phyloP scores from a whole-genome alignment of 106 monocot genomes.

The Vanilla planifolia region DNA sequence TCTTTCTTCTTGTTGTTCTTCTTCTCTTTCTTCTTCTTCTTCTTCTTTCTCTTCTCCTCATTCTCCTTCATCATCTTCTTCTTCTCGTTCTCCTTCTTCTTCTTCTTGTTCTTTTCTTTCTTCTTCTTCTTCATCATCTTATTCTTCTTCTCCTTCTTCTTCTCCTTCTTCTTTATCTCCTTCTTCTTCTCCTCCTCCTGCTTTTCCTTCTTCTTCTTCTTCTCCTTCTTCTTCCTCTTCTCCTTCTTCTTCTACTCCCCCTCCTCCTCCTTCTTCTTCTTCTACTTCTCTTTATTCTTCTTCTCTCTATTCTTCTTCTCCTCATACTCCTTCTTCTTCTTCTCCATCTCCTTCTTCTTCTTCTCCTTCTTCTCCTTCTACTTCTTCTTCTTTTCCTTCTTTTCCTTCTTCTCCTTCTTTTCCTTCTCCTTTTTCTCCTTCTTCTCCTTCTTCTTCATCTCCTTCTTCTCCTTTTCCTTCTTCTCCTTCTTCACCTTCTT shows the following conservation, averaged over 20 bases:
- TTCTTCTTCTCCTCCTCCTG: not conserved
- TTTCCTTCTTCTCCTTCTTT: not conserved
- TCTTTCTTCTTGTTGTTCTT: not conserved
- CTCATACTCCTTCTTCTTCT: not conserved
- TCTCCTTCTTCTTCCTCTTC: not conserved
- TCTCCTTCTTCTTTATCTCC: not conserved
- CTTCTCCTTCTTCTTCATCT: not conserved
- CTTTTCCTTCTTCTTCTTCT: not conserved
- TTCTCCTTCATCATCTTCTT: not conserved
- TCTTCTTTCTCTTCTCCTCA: not conserved
- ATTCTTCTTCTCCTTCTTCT: not conserved
- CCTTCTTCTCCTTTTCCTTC: not conserved
- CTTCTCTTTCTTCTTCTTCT: not conserved
- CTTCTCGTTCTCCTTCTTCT: not conserved
- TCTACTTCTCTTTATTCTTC: not conserved
- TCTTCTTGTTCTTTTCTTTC: not conserved
- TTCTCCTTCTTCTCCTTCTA: not conserved
- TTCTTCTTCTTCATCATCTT: not conserved
- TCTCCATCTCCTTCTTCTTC: not conserved
- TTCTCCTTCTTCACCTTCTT: not conserved
- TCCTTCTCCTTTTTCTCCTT: not conserved
- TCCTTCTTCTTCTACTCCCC: slow-evolving; percentile 9
- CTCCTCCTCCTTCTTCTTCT: slow-evolving; percentile 9
- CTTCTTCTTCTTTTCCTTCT: not conserved
- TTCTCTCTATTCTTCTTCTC: not conserved